phyloP scores from a whole-genome alignment of 441 rosid genomes.

The Erysimum cheiri region DNA sequence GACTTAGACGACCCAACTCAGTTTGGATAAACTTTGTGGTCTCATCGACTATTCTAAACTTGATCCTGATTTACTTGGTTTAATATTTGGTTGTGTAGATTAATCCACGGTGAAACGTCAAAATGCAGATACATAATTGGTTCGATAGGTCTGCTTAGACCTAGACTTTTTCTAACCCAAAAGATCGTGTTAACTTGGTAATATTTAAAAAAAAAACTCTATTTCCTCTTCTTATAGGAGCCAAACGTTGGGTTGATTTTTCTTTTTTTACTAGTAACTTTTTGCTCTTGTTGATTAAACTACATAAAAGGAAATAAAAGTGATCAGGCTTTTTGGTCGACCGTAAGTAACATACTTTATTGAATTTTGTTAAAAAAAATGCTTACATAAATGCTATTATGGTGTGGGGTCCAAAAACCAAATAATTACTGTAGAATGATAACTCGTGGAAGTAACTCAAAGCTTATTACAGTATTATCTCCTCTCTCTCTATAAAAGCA shows the following conservation, averaged over 20 bases:
- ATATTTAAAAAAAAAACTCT: neutral
- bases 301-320: neutral
- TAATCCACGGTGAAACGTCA: neutral
- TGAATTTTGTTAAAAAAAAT: neutral
- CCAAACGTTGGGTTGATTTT: neutral
- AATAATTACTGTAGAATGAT: conserved; percentile 32
- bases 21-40: neutral
- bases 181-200: no score
- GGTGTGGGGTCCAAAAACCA: conserved; percentile 37
- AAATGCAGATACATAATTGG: neutral
- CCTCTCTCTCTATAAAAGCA: conserved; percentile 37
- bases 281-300: neutral
- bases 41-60: neutral
- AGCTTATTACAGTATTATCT: conserved; percentile 39
- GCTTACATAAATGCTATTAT: neutral
- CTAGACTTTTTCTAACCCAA: no score
- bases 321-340: conserved; percentile 14
- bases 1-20: neutral
- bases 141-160: neutral
- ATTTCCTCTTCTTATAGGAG: neutral
- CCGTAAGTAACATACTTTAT: neutral
- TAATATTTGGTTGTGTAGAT: neutral
- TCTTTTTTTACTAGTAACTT: neutral
- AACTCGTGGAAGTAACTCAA: conserved; percentile 39
- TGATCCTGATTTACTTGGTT: neutral